These are phyloP conservation scores for Chiua virens DNA, from an alignment of 768 basidiomycete species.

Conservation along the genomic window DNA sequence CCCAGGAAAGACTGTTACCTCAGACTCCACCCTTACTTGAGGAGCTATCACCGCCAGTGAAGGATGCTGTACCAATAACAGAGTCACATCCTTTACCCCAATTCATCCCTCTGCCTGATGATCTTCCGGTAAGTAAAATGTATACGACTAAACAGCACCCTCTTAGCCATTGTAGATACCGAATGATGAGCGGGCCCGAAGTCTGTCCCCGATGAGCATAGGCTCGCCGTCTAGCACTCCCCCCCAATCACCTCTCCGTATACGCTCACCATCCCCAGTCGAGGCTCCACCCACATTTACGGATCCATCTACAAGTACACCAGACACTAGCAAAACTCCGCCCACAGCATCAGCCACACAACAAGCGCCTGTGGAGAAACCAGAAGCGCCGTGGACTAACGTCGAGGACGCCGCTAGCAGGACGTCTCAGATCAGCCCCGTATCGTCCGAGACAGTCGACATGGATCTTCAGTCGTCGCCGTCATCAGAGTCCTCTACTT, in stretches of 20 bases:
- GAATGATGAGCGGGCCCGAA: conserved; percentile 39
- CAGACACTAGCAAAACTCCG: conserved; percentile 8
- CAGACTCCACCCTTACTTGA: conserved; percentile 3
- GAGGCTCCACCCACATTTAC: conserved; percentile 5
- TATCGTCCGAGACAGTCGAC: conserved; percentile 34
- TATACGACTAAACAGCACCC: neutral
- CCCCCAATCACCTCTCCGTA: conserved; percentile 20
- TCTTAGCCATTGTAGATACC: conserved; percentile 34
- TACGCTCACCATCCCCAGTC: conserved; percentile 1
- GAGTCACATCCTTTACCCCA: conserved; percentile 10
- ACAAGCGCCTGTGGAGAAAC: conserved; percentile 20
- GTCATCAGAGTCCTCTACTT: conserved; percentile 24
- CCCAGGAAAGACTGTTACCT: conserved; percentile 9
- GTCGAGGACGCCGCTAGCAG: conserved; percentile 30
- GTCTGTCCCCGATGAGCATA: conserved; percentile 63
- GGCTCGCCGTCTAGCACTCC: conserved; percentile 47
- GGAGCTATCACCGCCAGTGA: conserved; percentile 11
- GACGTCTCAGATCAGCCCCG: conserved; percentile 28
- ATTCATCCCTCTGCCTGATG: conserved; percentile 14
- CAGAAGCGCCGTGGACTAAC: conserved; percentile 13
- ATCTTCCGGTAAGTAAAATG: conserved; percentile 21
- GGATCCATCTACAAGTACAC: conserved; percentile 1
- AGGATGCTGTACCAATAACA: conserved; percentile 6
- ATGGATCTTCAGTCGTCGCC: conserved; percentile 37
- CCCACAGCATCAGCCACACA: conserved; percentile 14